Evolutionary conservation across 2,329 filamentous ascomycete genomes (phyloP).

Genomic region (Grosmannia huntii): DNA sequence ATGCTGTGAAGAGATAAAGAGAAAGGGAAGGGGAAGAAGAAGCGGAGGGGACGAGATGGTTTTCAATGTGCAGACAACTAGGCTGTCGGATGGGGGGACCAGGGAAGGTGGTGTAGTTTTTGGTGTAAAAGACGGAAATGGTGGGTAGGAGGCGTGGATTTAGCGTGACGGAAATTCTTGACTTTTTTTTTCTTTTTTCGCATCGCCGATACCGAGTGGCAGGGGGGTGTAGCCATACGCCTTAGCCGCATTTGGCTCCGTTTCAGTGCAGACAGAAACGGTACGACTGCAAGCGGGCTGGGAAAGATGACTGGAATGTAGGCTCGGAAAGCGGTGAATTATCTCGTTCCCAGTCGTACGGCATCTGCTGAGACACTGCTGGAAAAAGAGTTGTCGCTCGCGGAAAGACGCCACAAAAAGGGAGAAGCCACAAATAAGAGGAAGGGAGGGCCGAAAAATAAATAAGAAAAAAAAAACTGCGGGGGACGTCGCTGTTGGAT

Average conservation of each 20-base stretch:
- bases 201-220: constrained; percentile 1
- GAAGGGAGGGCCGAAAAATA: background rate
- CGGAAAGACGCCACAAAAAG: background rate
- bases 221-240: background rate
- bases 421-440: background rate
- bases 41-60: constrained; percentile 7
- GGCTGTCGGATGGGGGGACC: constrained; percentile 1
- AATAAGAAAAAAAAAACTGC: background rate
- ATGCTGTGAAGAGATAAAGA: constrained; percentile 2
- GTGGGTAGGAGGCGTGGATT: constrained; percentile 8
- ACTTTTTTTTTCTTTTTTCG: background rate
- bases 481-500: background rate
- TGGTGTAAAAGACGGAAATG: constrained; percentile 2
- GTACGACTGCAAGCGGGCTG: background rate
- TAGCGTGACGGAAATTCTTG: constrained; percentile 7
- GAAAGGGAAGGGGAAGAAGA: background rate
- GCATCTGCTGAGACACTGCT: background rate
- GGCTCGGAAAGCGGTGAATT: background rate
- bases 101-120: constrained; percentile 1
- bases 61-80: constrained; percentile 8
- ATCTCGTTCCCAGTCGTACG: background rate
- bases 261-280: background rate
- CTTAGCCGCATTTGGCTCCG: background rate
- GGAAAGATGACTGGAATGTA: background rate
- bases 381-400: background rate